A percentile compares a stretch with the other conserved stretches of the same genome.
These are phyloP conservation scores for Cyberlindnera nakhonratchasimensis DNA, from an alignment of 805 yeast species.

Conservation along the genomic window DNA sequence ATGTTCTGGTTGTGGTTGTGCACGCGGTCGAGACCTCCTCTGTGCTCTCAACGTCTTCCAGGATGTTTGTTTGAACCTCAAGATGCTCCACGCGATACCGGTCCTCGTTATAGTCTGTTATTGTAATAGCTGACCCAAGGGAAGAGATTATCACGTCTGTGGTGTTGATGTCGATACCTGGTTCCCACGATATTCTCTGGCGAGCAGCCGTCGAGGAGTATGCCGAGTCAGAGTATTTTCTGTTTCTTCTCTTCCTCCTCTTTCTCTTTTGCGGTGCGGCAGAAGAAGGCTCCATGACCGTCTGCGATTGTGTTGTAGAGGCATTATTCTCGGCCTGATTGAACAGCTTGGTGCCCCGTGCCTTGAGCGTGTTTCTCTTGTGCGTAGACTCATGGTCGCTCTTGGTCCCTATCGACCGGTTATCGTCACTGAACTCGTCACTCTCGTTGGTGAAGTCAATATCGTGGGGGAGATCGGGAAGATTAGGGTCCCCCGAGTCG, in stretches of 20 bases:
- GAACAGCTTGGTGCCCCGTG: conserved; percentile 12
- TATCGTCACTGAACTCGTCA: conserved; percentile 24
- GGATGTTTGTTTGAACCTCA: conserved; percentile 11
- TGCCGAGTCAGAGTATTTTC: conserved; percentile 35
- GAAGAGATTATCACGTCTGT: conserved; percentile 50
- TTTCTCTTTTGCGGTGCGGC: not conserved
- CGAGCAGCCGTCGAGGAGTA: conserved; percentile 34
- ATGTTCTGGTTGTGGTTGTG: conserved; percentile 1
- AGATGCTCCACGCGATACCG: conserved; percentile 40
- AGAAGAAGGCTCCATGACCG: conserved; percentile 1
- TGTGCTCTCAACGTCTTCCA: conserved; percentile 36
- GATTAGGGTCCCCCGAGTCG: conserved; percentile 41
- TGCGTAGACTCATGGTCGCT: not conserved
- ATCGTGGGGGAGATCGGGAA: conserved; percentile 37
- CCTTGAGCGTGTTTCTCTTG: conserved; percentile 1
- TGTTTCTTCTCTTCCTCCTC: conserved; percentile 17
- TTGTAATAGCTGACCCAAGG: conserved; percentile 50
- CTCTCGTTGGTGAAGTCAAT: conserved; percentile 22
- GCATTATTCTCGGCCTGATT: not conserved
- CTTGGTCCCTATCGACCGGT: not conserved
- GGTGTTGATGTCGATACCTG: conserved; percentile 51
- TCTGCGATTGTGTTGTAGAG: not conserved
- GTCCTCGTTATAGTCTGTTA: conserved; percentile 46
- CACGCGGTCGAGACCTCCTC: conserved; percentile 1
- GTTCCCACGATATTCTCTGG: conserved; percentile 52